Evolutionary conservation across 306 rosid genomes (phyloP).

Genomic region (Cucurbita argyrosperma): DNA sequence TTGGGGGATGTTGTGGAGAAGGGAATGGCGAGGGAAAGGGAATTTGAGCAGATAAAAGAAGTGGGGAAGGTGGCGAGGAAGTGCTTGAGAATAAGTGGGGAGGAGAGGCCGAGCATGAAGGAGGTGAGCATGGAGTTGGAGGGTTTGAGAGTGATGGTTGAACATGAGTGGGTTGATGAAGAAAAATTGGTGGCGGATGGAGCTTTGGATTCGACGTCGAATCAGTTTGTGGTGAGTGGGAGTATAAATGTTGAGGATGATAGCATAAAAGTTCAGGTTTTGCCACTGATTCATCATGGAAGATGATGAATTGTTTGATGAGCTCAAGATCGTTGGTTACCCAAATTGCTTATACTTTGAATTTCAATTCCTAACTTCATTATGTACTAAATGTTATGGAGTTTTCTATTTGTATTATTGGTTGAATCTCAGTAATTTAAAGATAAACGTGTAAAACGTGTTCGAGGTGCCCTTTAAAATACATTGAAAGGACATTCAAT

Average conservation of each 20-base stretch:
- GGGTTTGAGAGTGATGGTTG: conserved; percentile 11
- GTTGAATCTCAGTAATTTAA: no score
- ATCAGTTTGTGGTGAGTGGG: background rate
- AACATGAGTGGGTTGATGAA: background rate
- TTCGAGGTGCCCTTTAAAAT: no score
- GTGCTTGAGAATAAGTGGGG: conserved; percentile 25
- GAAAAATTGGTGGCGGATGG: background rate
- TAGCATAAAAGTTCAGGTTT: background rate
- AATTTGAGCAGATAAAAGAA: conserved; percentile 21
- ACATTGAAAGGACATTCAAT: no score
- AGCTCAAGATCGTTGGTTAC: background rate
- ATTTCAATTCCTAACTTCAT: background rate
- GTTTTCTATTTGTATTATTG: background rate
- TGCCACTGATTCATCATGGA: background rate
- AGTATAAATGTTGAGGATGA: background rate
- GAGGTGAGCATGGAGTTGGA: conserved; percentile 38
- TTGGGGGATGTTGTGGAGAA: conserved; percentile 24
- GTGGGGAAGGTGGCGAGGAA: conserved; percentile 13
- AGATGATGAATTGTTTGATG: background rate
- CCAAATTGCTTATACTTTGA: background rate
- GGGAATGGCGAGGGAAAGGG: background rate
- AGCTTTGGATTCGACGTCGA: background rate
- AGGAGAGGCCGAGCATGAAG: conserved; percentile 46
- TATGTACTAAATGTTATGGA: background rate
- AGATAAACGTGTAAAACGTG: no score